These are phyloP conservation scores for Mucor sp. DNA, from an alignment of 371 early-diverging fungal species.

Conservation along the genomic window DNA sequence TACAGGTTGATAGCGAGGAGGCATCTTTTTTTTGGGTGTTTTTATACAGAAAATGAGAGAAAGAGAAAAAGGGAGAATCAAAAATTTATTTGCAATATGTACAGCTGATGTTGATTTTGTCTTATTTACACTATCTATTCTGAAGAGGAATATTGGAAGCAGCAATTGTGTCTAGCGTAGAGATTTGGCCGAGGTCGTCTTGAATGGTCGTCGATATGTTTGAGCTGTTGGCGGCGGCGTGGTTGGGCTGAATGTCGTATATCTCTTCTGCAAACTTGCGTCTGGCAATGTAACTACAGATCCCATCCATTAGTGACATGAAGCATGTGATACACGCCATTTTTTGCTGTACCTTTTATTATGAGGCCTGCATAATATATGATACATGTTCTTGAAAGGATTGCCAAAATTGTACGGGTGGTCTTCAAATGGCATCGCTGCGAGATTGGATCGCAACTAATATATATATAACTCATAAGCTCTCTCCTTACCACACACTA, in stretches of 20 bases:
- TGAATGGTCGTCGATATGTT: constrained; percentile 4
- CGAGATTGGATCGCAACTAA: constrained; percentile 45
- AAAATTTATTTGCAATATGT: background rate
- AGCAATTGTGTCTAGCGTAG: background rate
- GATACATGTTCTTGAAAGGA: constrained; percentile 49
- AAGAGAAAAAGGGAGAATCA: background rate
- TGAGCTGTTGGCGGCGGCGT: background rate
- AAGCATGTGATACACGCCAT: background rate
- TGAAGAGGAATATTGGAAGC: constrained; percentile 7
- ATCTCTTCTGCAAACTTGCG: constrained; percentile 24
- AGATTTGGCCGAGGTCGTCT: background rate
- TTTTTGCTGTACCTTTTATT: constrained; percentile 53
- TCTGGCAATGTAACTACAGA: constrained; percentile 23
- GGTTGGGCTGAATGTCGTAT: constrained; percentile 5
- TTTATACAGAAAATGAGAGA: background rate
- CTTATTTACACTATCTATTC: constrained; percentile 2
- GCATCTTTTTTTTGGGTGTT: constrained; percentile 21
- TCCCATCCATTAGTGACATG: background rate
- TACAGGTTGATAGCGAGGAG: constrained; percentile 25
- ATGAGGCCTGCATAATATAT: constrained; percentile 59
- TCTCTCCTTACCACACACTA: background rate
- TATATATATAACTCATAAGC: background rate
- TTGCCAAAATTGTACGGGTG: constrained; percentile 56
- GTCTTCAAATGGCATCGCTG: constrained; percentile 26
- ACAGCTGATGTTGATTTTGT: background rate